Evolutionary conservation across 176 grass and related monocot genomes (phyloP).

Genomic region (Echinochloa phyllopogon): DNA sequence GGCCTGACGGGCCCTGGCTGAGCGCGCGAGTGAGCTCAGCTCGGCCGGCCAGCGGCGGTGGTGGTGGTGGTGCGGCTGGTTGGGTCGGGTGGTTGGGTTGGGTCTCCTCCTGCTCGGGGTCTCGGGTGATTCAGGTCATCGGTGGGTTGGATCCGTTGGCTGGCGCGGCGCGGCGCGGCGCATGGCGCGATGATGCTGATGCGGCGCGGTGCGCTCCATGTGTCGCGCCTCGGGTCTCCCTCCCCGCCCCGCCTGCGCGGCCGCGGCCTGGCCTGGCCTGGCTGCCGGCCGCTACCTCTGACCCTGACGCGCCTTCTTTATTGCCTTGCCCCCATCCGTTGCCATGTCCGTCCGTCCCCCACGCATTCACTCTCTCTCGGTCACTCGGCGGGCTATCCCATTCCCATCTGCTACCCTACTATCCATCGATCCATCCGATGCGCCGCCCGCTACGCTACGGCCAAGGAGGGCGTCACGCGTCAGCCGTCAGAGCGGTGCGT

Average conservation of each 20-base stretch:
- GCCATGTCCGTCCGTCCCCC: not conserved
- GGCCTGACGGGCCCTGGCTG: no score
- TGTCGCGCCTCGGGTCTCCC: slow-evolving; percentile 47
- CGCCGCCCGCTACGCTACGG: not conserved
- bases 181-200: slow-evolving; percentile 13
- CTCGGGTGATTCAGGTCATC: not conserved
- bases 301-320: slow-evolving; percentile 19
- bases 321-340: not conserved
- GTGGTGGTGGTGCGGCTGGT: not conserved
- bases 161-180: no score
- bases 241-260: not conserved
- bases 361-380: not conserved
- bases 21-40: not conserved
- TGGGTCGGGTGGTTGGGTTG: not conserved
- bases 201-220: slow-evolving; percentile 21
- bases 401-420: no score
- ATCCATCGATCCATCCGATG: not conserved
- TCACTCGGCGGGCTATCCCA: no score
- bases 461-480: not conserved
- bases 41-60: not conserved
- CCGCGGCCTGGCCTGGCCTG: no score
- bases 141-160: not conserved
- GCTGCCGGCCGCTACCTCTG: slow-evolving; percentile 18
- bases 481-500: no score
- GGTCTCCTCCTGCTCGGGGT: not conserved